These are phyloP conservation scores for Torulaspora delbrueckii DNA, from an alignment of 805 yeast species.

Conservation along the genomic window DNA sequence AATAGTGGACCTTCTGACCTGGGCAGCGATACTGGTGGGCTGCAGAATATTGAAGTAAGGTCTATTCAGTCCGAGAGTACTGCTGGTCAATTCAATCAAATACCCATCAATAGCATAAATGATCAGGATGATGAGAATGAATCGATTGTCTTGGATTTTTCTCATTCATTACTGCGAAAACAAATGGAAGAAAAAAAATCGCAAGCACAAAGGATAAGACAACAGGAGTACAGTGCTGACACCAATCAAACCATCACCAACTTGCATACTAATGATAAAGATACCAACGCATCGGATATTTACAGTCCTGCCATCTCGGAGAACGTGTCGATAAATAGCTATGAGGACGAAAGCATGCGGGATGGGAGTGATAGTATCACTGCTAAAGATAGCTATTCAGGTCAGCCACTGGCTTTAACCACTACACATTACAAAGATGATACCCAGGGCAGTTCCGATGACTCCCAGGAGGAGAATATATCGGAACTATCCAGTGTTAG, in stretches of 20 bases:
- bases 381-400: slow-evolving; percentile 14
- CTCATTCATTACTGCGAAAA: slow-evolving; percentile 8
- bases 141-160: slow-evolving; percentile 26
- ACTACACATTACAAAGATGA: slow-evolving; percentile 14
- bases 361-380: slow-evolving; percentile 2
- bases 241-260: neutral
- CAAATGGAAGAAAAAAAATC: slow-evolving; percentile 2
- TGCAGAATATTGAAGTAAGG: slow-evolving; percentile 8
- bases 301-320: slow-evolving; percentile 23
- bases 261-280: neutral
- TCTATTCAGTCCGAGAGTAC: slow-evolving; percentile 10
- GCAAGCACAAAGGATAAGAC: neutral
- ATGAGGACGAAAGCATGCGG: slow-evolving; percentile 6
- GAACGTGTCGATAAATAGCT: slow-evolving; percentile 26
- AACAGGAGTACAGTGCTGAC: neutral
- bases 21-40: neutral
- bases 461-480: slow-evolving; percentile 6
- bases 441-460: neutral
- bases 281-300: neutral
- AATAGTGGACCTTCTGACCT: neutral
- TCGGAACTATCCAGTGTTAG: slow-evolving; percentile 20
- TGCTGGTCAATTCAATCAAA: neutral
- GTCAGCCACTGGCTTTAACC: slow-evolving; percentile 18
- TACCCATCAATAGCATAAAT: slow-evolving; percentile 3
- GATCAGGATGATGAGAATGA: slow-evolving; percentile 15